These are phyloP conservation scores for Pythium guiyangense DNA, from an alignment of 352 stramenopile species.

Conservation along the genomic window DNA sequence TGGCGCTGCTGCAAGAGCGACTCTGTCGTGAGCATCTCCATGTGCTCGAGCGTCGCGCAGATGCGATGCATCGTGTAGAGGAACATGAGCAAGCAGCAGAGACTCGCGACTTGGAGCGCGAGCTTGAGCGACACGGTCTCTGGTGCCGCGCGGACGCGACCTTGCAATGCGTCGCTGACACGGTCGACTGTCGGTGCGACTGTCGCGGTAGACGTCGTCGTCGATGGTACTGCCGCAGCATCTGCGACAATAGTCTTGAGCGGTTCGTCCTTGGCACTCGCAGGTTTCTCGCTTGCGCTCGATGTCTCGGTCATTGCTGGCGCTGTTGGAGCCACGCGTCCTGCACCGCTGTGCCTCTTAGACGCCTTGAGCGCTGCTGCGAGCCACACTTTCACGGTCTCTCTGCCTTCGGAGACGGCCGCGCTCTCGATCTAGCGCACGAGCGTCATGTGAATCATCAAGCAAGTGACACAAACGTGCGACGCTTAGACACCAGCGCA, in stretches of 20 bases:
- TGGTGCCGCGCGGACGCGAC: background rate
- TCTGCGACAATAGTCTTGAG: background rate
- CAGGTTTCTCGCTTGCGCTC: background rate
- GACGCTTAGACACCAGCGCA: background rate
- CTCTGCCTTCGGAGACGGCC: constrained; percentile 67
- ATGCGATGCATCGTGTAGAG: constrained; percentile 70
- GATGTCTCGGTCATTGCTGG: background rate
- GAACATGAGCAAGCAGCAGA: constrained; percentile 61
- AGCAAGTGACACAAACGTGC: background rate
- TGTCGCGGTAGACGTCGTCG: background rate
- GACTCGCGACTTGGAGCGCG: constrained; percentile 32
- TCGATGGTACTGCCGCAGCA: background rate
- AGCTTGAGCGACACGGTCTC: constrained; percentile 7
- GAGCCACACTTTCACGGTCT: constrained; percentile 44
- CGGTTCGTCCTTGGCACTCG: background rate
- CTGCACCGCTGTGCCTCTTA: background rate
- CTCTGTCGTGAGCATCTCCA: constrained; percentile 52
- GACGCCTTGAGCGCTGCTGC: constrained; percentile 32
- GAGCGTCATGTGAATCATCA: background rate
- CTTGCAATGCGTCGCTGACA: background rate
- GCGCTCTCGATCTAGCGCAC: constrained; percentile 69
- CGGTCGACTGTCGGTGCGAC: background rate
- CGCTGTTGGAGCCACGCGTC: background rate
- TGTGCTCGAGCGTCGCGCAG: constrained; percentile 47
- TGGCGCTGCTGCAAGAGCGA: constrained; percentile 50